Conservation (phyloP, 768 basidiomycete genomes). For the Xerocomus spinulosus region DNA sequence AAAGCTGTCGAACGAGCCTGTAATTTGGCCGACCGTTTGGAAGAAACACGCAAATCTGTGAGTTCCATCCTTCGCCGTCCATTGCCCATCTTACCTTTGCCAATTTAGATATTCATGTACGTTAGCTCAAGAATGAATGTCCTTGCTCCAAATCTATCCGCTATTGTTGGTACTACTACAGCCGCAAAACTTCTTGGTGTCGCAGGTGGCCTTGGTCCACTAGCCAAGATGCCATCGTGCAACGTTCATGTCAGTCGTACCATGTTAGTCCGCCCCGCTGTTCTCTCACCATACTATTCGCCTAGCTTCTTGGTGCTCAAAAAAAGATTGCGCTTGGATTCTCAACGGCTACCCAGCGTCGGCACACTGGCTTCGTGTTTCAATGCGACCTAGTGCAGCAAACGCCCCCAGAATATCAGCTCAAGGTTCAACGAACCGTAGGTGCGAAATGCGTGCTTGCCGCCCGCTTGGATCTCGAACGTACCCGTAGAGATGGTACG, state of each 20-base stretch:
- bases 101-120: slow-evolving; percentile 87
- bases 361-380: slow-evolving; percentile 96
- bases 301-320: slow-evolving; percentile 87
- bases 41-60: slow-evolving; percentile 87
- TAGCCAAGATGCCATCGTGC: slow-evolving; percentile 92
- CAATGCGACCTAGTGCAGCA: slow-evolving; percentile 85
- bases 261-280: neutral
- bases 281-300: slow-evolving; percentile 1
- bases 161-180: slow-evolving; percentile 97
- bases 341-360: slow-evolving; percentile 78
- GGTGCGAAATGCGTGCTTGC: slow-evolving; percentile 90
- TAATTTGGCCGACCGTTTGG: slow-evolving; percentile 82
- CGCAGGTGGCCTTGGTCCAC: slow-evolving; percentile 85
- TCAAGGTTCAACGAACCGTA: slow-evolving; percentile 89
- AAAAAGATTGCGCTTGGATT: slow-evolving; percentile 91
- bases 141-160: slow-evolving; percentile 96
- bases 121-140: slow-evolving; percentile 99
- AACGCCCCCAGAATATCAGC: slow-evolving; percentile 84
- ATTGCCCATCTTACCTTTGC: slow-evolving; percentile 1
- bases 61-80: neutral
- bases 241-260: slow-evolving; percentile 78
- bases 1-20: slow-evolving; percentile 78
- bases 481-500: slow-evolving; percentile 74
- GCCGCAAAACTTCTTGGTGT: slow-evolving; percentile 98
- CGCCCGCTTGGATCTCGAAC: slow-evolving; percentile 91